Conservation (phyloP, 1,139 yeast genomes). For the Protomyces lactucae-debilis region DNA sequence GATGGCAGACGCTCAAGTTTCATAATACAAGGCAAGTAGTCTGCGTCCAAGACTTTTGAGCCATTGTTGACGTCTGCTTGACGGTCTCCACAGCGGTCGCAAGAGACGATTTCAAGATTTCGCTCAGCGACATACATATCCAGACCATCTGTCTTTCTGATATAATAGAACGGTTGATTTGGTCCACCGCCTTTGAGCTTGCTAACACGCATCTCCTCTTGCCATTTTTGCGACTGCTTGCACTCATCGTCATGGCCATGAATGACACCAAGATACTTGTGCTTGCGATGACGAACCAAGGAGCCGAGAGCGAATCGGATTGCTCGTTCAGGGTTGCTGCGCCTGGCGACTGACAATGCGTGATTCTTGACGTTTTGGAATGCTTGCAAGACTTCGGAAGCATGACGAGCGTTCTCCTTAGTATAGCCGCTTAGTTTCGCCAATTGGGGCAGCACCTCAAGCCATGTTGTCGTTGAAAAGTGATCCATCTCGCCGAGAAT, state of each 20-base stretch:
- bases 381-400: too few species aligned
- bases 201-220: slow-evolving; percentile 3
- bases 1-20: not conserved
- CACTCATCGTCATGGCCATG: slow-evolving; percentile 9
- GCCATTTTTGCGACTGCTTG: slow-evolving; percentile 9
- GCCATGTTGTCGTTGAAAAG: too few species aligned
- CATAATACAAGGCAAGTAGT: not conserved
- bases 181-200: not conserved
- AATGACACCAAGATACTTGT: not conserved
- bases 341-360: too few species aligned
- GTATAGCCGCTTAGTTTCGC: too few species aligned
- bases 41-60: too few species aligned
- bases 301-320: not conserved
- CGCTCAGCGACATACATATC: slow-evolving; percentile 12
- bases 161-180: slow-evolving; percentile 12
- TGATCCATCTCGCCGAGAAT: too few species aligned
- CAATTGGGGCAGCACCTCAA: too few species aligned
- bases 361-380: too few species aligned
- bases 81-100: not conserved
- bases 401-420: too few species aligned
- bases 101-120: not conserved
- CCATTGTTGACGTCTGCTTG: not conserved
- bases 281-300: not conserved
- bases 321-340: not conserved
- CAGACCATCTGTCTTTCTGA: not conserved